phyloP scores from a whole-genome alignment of 2,329 filamentous ascomycete species.

The Trichoderma atrobrunneum region DNA sequence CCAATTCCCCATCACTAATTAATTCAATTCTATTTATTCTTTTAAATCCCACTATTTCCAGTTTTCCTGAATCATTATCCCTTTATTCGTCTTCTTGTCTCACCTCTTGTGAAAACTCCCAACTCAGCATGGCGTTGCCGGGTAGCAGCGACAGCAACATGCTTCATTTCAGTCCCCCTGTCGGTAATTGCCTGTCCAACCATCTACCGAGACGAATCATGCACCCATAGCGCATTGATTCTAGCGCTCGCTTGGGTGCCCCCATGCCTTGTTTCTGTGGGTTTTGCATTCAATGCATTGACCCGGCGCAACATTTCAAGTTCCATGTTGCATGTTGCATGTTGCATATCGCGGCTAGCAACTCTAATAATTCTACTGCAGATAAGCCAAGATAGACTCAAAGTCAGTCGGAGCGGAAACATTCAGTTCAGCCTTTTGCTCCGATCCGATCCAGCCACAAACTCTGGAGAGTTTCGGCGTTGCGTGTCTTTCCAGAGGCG shows the following conservation, averaged over 20 bases:
- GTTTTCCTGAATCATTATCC: not conserved
- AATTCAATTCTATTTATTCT: not conserved
- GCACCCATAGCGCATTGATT: not conserved
- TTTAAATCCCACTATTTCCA: not conserved
- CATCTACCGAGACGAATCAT: conserved; percentile 17
- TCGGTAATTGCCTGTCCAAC: conserved; percentile 10
- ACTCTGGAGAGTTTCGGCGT: not conserved
- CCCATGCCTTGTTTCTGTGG: not conserved
- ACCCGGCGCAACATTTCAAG: not conserved
- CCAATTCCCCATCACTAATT: not conserved
- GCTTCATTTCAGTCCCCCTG: conserved; percentile 1
- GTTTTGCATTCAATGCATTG: not conserved
- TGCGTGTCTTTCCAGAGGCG: not conserved
- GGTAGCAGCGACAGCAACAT: not conserved
- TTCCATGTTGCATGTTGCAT: not conserved
- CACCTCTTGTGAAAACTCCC: not conserved
- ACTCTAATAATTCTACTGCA: not conserved
- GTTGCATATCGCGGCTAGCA: not conserved
- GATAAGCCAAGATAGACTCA: not conserved
- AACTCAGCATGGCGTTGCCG: not conserved
- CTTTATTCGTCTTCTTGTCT: not conserved
- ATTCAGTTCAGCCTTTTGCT: not conserved
- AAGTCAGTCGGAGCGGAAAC: not conserved
- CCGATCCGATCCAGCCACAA: not conserved
- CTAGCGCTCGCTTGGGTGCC: conserved; percentile 5